Evolutionary conservation across 495 filamentous ascomycete species (phyloP).

Genomic region (Xylaria castorea): DNA sequence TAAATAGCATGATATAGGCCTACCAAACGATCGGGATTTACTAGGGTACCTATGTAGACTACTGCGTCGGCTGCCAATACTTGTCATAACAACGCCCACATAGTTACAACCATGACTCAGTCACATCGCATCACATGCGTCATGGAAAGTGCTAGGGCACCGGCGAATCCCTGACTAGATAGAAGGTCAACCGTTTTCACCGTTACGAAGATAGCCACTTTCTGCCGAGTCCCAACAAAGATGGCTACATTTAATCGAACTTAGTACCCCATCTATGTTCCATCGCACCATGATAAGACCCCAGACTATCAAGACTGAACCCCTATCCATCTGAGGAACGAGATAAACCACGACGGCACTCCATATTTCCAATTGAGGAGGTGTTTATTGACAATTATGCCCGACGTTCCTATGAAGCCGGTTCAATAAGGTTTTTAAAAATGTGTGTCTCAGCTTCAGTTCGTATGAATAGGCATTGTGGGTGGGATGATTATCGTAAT

Average conservation of each 20-base stretch:
- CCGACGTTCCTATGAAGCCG: not conserved
- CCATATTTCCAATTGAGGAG: too few species aligned
- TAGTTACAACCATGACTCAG: not conserved
- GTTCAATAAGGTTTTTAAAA: not conserved
- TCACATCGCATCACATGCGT: conserved; percentile 7
- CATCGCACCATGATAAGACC: not conserved
- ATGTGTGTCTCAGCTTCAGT: not conserved
- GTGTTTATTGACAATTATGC: not conserved
- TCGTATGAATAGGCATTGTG: not conserved
- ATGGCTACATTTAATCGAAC: not conserved
- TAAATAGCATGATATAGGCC: conserved; percentile 1
- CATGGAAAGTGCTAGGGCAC: not conserved
- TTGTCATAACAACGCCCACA: conserved; percentile 2
- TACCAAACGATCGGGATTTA: not conserved
- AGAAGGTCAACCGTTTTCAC: not conserved
- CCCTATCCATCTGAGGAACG: not conserved
- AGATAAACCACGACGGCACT: not conserved
- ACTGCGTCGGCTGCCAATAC: not conserved
- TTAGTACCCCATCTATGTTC: not conserved
- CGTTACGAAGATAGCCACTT: not conserved
- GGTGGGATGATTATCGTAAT: not conserved
- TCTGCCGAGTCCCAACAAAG: not conserved
- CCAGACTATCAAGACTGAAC: not conserved
- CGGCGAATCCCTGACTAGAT: not conserved
- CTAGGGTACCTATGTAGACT: not conserved